Percentiles rank a stretch among this genome's conserved stretches.
Evolutionary conservation across 352 stramenopile species (phyloP).

Genomic region (Elongisporangium prolatum): DNA sequence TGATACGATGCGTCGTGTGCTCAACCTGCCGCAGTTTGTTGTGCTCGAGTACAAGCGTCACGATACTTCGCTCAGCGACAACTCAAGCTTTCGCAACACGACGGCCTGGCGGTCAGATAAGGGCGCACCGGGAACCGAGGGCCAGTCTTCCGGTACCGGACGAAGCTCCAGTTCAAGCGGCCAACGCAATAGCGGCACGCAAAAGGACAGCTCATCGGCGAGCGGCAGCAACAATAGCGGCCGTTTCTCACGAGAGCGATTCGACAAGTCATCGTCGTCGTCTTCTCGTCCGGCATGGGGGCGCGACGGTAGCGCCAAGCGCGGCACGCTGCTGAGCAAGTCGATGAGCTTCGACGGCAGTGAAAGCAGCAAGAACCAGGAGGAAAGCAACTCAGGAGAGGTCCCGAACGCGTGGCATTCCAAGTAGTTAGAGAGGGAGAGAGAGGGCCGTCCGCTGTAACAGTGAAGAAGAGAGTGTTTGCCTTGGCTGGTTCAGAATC

Average conservation of each 20-base stretch:
- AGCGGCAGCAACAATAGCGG: constrained; percentile 23
- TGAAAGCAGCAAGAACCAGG: not conserved
- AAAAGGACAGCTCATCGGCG: constrained; percentile 4
- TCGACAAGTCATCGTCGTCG: constrained; percentile 21
- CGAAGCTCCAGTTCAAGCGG: constrained; percentile 1
- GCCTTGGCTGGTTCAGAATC: not conserved
- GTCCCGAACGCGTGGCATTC: not conserved
- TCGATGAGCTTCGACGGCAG: not conserved
- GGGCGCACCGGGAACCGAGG: constrained; percentile 18
- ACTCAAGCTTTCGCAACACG: constrained; percentile 75
- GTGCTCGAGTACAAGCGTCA: constrained; percentile 91
- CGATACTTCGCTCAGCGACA: constrained; percentile 80
- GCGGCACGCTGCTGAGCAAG: not conserved
- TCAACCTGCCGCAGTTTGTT: constrained; percentile 90
- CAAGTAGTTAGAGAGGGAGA: not conserved
- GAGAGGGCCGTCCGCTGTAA: not conserved
- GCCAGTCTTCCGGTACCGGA: not conserved
- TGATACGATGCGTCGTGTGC: constrained; percentile 86
- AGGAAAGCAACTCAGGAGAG: not conserved
- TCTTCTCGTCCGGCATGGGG: constrained; percentile 40
- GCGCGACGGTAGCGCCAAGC: constrained; percentile 30
- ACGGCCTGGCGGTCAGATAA: constrained; percentile 73
- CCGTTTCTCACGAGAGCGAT: constrained; percentile 51
- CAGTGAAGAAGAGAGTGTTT: not conserved
- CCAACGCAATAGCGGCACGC: constrained; percentile 3